Evolutionary conservation across 257 asterid genomes (phyloP).

Genomic region (Lavandula angustifolia): DNA sequence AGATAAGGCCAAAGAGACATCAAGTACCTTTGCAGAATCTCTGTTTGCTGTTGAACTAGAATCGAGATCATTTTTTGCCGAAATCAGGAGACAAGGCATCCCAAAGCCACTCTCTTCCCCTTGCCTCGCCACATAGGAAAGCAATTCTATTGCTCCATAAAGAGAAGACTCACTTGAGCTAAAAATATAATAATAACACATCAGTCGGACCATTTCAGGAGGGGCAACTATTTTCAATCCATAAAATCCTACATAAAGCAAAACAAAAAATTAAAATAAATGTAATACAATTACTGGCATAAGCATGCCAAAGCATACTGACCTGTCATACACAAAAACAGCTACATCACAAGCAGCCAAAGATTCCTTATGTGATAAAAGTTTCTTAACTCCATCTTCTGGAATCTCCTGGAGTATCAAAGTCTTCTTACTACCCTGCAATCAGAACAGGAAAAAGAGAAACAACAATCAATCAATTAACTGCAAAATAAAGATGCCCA

Average conservation of each 20-base stretch:
- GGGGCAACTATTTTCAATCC: conserved; percentile 21
- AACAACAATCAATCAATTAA: conserved; percentile 7
- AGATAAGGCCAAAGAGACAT: conserved; percentile 24
- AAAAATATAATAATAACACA: conserved; percentile 14
- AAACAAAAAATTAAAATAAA: not conserved
- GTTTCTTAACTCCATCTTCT: conserved; percentile 68
- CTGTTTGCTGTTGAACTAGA: conserved; percentile 55
- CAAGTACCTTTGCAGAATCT: conserved; percentile 73
- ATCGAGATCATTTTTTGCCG: conserved; percentile 81
- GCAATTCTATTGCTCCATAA: conserved; percentile 76
- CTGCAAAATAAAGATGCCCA: conserved; percentile 8
- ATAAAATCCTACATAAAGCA: conserved; percentile 3
- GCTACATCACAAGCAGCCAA: conserved; percentile 88
- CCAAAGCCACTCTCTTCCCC: conserved; percentile 75
- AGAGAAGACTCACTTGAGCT: conserved; percentile 85
- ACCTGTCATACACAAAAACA: conserved; percentile 91
- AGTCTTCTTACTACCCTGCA: conserved; percentile 77
- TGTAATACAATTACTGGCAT: not conserved
- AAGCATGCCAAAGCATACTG: conserved; percentile 31
- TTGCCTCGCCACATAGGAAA: conserved; percentile 63
- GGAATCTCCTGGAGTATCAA: conserved; percentile 90
- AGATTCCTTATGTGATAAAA: conserved; percentile 67
- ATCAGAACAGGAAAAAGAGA: conserved; percentile 20
- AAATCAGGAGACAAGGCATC: conserved; percentile 91
- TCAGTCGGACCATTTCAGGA: conserved; percentile 26